Evolutionary conservation across 805 yeast species (phyloP).

Genomic region (Candida orba): DNA sequence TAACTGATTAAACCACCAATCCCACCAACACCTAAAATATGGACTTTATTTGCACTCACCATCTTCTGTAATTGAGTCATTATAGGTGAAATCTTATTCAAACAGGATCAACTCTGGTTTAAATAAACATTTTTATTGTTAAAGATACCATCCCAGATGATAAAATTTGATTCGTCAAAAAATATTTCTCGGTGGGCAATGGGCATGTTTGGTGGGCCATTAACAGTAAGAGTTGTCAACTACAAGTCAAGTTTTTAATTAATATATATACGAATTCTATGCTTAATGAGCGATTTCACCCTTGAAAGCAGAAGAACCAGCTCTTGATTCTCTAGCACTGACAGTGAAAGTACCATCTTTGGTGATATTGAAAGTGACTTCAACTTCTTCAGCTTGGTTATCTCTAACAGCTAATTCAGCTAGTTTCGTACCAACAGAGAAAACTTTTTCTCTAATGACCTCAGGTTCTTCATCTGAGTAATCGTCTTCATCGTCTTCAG

Average conservation of each 20-base stretch:
- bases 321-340: constrained; percentile 56
- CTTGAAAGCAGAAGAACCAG: constrained; percentile 49
- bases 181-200: too few species aligned
- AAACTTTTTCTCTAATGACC: constrained; percentile 65
- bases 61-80: not conserved
- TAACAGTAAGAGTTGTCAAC: not conserved
- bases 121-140: too few species aligned
- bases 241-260: not conserved
- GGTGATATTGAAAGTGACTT: constrained; percentile 46
- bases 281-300: constrained; percentile 33
- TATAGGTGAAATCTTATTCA: too few species aligned
- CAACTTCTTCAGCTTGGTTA: constrained; percentile 61
- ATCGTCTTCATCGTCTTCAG: constrained; percentile 44
- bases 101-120: too few species aligned
- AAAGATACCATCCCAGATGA: too few species aligned
- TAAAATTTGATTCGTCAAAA: too few species aligned
- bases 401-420: constrained; percentile 75
- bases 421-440: constrained; percentile 64
- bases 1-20: constrained; percentile 23
- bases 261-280: not conserved
- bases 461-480: constrained; percentile 86
- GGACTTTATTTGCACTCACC: constrained; percentile 4
- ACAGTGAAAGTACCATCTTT: constrained; percentile 55
- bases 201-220: not conserved
- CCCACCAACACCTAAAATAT: constrained; percentile 23